A percentile compares a stretch with the other conserved stretches of the same genome.
phyloP scores from a whole-genome alignment of 2,329 filamentous ascomycete genomes.

The Phialophora macrospora region DNA sequence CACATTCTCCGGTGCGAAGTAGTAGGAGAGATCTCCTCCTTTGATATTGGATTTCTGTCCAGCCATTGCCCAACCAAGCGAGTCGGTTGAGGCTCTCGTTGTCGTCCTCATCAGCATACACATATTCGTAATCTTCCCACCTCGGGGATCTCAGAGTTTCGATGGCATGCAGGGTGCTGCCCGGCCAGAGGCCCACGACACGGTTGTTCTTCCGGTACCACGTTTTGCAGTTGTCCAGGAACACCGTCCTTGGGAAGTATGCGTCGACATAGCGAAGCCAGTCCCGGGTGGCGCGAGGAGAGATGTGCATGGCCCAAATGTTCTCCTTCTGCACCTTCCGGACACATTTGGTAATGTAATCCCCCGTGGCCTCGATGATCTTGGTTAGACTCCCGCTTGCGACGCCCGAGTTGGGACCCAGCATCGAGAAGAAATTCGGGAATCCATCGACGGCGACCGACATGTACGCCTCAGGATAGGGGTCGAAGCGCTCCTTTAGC shows the following conservation, averaged over 20 bases:
- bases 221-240: conserved; percentile 16
- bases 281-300: conserved; percentile 4
- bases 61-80: conserved; percentile 41
- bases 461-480: conserved; percentile 44
- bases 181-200: conserved; percentile 56
- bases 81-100: conserved; percentile 40
- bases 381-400: conserved; percentile 16
- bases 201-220: conserved; percentile 45
- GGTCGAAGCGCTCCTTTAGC: conserved; percentile 42
- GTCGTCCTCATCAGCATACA: conserved; percentile 22
- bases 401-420: conserved; percentile 40
- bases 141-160: conserved; percentile 48
- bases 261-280: not conserved
- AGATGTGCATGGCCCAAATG: conserved; percentile 48
- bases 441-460: conserved; percentile 42
- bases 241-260: conserved; percentile 29
- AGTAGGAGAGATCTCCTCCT: not conserved
- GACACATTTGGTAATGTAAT: conserved; percentile 29
- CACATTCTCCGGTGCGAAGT: conserved; percentile 1
- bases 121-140: conserved; percentile 53
- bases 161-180: conserved; percentile 56
- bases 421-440: conserved; percentile 44
- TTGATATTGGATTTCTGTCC: not conserved
- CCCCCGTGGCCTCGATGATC: conserved; percentile 24
- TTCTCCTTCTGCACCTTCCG: conserved; percentile 29